Base-by-base conservation (phyloP, 257 asterid genomes). In the Solanum pinnatisectum region DNA sequence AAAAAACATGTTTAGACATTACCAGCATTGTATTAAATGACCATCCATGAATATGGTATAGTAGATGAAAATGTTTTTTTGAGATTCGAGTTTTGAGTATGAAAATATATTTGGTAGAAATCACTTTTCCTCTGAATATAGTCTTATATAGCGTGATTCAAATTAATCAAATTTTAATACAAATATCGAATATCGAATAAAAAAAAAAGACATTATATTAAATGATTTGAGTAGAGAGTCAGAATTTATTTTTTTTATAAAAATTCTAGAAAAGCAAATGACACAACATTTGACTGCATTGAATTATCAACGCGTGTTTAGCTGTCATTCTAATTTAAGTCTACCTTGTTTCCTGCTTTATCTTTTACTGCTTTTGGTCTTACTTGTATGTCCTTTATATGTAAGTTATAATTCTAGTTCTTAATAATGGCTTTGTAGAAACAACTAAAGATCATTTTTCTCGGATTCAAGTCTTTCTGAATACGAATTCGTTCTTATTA, bases 311-410 rank as follows among this genome's bases (percentile, higher is more conserved):
- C 79, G 78, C 76, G 84, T 37, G 42, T 76, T 87, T 76, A 18
- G 88, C 86, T 87, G 86, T 87, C 88, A 59, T 87, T 87, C n/a
- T 76, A 42, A 56, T 56, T 52, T 87, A 52, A 52, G 83, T 76
- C 65, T 86, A n/a, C 68, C 84, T 72, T 44, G 49, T 73, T 81
- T 82, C 84, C 20, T 70, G 39, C 30, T 23, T 36, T 23, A 10
- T 63, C 84, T 79, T 79, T 87, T 79, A 78, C 42, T 78, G 49
- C 37, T 42, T 36, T 79, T 42, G 49, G 39, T 44, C 13, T 71
- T 13, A 32, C 72, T 20, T 87, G 39, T 18, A 27, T 87, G 89
- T 79, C 89, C 39, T 87, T 65, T 60, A 46, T 27, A 46, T 46
- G 42, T 23, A 14, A 23, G 25, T 42, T 78, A 25, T 79, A 25